These are phyloP conservation scores for Dictyostelium intermedium DNA, from an alignment of 78 protist genomes.

Conservation along the genomic window DNA sequence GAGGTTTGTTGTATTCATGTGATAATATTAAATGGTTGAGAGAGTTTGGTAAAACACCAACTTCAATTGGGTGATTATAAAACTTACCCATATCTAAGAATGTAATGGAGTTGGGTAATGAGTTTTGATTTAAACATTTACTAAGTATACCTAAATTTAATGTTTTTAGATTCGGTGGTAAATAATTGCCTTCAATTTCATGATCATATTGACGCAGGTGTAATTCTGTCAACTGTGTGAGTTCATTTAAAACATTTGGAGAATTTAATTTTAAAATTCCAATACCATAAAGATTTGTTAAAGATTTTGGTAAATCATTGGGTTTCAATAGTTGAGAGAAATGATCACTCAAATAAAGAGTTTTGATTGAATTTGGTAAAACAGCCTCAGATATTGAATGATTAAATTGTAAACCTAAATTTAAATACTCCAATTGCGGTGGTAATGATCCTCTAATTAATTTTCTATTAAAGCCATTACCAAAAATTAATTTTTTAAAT, in stretches of 20 bases:
- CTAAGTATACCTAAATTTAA: not conserved
- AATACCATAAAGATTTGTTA: not conserved
- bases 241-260: too few species aligned
- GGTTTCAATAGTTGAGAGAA: not conserved
- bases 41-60: not conserved
- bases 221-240: not conserved
- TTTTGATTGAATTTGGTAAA: not conserved
- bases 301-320: not conserved
- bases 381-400: not conserved
- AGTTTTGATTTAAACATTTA: too few species aligned
- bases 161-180: not conserved
- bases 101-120: not conserved
- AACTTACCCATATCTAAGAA: not conserved
- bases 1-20: not conserved
- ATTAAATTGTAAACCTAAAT: not conserved
- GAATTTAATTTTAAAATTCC: not conserved
- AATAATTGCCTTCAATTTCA: too few species aligned
- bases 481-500: not conserved
- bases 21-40: not conserved
- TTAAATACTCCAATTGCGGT: not conserved
- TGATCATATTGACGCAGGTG: not conserved
- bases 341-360: not conserved
- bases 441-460: not conserved
- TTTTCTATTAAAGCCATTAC: not conserved
- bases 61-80: not conserved